Evolutionary conservation across 2,329 filamentous ascomycete genomes (phyloP), one percentile per base, ranked within the genome.

Genomic region (Penicillium sp.): DNA sequence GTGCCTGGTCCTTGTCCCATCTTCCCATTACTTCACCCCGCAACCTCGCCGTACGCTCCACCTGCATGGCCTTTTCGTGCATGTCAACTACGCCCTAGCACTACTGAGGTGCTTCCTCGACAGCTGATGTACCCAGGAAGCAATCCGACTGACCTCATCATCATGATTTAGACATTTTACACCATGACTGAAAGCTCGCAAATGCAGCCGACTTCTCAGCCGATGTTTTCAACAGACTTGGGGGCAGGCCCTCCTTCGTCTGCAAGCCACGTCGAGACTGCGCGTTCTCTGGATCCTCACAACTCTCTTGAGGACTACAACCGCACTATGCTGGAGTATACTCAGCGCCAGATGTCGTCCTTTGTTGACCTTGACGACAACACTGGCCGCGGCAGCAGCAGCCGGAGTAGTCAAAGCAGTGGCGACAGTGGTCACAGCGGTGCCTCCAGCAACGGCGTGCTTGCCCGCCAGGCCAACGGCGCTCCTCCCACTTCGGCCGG

Each of bases 261-360:
- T 1, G 47, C 50, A 16, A 37, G 23, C 15, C 34, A 44, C 27
- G 31, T 59, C 8, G 36, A 56, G 11, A 46, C 44, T 3, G 34
- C 50, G 19, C 51, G 45, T 15, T 37, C 56, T 17, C 19, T 47
- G n/a, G 51, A 61, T 27, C 56, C 60, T 28, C 44, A 39, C 7
- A 46, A 38, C 4, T 62, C 62, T 3, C 40, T 67, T n/a, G 63
- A 64, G 31, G 63, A 65, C 43, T 67, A 67, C 41, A 65, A 61
- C 46, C 61, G 62, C 16, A 54, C 61, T 35, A 66, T 67, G 64
- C 51, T 66, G 26, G 53, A 63, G 30, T 63, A 67, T 33, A 67
- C 64, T 10, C 62, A 66, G 26, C 60, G 56, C 18, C 62, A 65
- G 29, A 63, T 67, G 54, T 58, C 58, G 2, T 50, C 54, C 4